phyloP scores from a whole-genome alignment of 257 asterid species.

The Petrea volubilis region DNA sequence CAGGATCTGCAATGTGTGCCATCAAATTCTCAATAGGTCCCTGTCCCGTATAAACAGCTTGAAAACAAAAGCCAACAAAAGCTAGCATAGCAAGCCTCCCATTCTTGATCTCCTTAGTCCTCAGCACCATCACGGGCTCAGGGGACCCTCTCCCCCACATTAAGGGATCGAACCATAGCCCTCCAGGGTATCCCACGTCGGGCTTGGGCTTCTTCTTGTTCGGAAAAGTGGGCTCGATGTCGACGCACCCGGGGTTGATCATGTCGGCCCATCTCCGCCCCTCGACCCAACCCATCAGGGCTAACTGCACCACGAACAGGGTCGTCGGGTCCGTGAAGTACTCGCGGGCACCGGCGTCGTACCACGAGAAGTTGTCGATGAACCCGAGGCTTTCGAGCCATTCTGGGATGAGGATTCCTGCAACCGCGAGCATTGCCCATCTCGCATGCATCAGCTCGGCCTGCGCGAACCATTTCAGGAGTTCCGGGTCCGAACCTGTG shows the following conservation, averaged over 20 bases:
- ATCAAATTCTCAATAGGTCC: conserved; percentile 70
- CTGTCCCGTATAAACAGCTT: conserved; percentile 71
- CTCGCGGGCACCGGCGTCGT: conserved; percentile 67
- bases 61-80: conserved; percentile 81
- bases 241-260: conserved; percentile 75
- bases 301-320: conserved; percentile 58
- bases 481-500: conserved; percentile 80
- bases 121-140: conserved; percentile 79
- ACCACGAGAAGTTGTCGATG: conserved; percentile 78
- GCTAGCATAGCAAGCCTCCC: conserved; percentile 91
- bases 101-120: conserved; percentile 91
- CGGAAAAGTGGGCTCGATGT: conserved; percentile 63
- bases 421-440: conserved; percentile 89
- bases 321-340: conserved; percentile 75
- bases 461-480: conserved; percentile 82
- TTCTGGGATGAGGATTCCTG: conserved; percentile 83
- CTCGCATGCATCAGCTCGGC: conserved; percentile 81
- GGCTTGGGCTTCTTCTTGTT: conserved; percentile 60
- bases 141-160: conserved; percentile 98
- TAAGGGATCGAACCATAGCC: conserved; percentile 73
- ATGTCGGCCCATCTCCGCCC: conserved; percentile 93
- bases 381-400: conserved; percentile 77
- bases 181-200: conserved; percentile 93
- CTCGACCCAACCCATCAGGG: conserved; percentile 88
- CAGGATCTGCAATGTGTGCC: conserved; percentile 90